Evolutionary conservation across 108 stramenopile genomes (phyloP).

Genomic region (Pseudonitzschia multistriata): DNA sequence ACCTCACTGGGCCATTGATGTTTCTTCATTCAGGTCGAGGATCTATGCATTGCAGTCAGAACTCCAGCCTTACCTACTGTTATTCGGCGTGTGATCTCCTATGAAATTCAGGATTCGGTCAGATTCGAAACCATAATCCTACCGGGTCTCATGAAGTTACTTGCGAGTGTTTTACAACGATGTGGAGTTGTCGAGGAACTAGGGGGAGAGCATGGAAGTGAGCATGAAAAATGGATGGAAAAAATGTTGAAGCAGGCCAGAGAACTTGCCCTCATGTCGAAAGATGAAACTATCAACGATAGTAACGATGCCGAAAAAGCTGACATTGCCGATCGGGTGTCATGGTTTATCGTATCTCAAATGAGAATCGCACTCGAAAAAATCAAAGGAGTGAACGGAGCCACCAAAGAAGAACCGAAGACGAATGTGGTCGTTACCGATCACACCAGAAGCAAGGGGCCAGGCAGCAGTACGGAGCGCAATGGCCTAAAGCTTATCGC

Average conservation of each 20-base stretch:
- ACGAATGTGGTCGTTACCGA: not conserved
- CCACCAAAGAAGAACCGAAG: not conserved
- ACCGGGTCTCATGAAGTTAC: constrained; percentile 21
- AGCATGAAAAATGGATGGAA: constrained; percentile 9
- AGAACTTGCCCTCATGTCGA: not conserved
- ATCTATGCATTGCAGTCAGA: constrained; percentile 24
- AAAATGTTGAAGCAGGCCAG: constrained; percentile 22
- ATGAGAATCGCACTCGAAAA: constrained; percentile 16
- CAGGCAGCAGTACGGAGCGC: not conserved
- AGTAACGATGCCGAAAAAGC: not conserved
- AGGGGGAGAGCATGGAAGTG: not conserved
- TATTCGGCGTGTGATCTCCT: constrained; percentile 23
- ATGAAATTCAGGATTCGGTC: constrained; percentile 12
- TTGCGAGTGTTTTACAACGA: constrained; percentile 16
- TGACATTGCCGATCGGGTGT: constrained; percentile 23
- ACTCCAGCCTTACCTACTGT: constrained; percentile 33
- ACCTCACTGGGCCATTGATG: no score
- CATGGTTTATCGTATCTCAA: constrained; percentile 29
- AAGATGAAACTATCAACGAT: not conserved
- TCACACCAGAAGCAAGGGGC: not conserved
- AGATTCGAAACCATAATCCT: constrained; percentile 28
- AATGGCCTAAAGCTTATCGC: not conserved
- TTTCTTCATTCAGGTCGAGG: constrained; percentile 25
- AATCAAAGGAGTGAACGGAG: not conserved
- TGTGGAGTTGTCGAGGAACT: constrained; percentile 13